Percentiles rank a stretch among this genome's conserved stretches.
Conservation (phyloP, 441 rosid species). For the Populus hybrid region DNA sequence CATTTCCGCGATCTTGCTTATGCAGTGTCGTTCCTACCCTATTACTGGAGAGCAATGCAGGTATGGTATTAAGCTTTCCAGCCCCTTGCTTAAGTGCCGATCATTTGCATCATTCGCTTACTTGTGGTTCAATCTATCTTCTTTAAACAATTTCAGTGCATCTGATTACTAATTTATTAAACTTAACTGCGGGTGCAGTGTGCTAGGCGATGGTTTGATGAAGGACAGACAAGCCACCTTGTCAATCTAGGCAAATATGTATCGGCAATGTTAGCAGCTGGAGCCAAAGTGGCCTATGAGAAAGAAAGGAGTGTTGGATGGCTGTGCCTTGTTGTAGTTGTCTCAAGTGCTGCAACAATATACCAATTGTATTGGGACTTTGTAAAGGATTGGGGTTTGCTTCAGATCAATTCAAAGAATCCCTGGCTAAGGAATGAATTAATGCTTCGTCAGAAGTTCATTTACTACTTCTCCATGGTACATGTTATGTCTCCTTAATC, state of each 20-base stretch:
- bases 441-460: conserved; percentile 79
- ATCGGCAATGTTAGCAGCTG: conserved; percentile 98
- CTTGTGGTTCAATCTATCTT: background rate
- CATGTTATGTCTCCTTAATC: conserved; percentile 6
- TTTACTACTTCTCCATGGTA: conserved; percentile 98
- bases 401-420: conserved; percentile 77
- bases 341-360: conserved; percentile 86
- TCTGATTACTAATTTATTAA: background rate
- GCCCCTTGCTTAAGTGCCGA: background rate
- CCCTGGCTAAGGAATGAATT: conserved; percentile 98
- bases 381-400: conserved; percentile 98
- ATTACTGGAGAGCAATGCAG: conserved; percentile 99
- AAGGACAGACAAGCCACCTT: conserved; percentile 74
- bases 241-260: conserved; percentile 94
- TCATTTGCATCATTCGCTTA: background rate
- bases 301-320: conserved; percentile 68
- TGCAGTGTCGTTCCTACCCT: conserved; percentile 96
- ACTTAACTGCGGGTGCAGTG: conserved; percentile 50
- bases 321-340: conserved; percentile 73
- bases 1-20: conserved; percentile 87
- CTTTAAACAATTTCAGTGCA: background rate
- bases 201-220: conserved; percentile 97
- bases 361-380: conserved; percentile 99
- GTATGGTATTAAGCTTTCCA: conserved; percentile 31
- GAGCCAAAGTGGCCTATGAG: conserved; percentile 90